Percentiles rank a stretch among this genome's conserved stretches.
Conservation (phyloP, 2,329 filamentous ascomycete species). For the Pyricularia pennisetigena region DNA sequence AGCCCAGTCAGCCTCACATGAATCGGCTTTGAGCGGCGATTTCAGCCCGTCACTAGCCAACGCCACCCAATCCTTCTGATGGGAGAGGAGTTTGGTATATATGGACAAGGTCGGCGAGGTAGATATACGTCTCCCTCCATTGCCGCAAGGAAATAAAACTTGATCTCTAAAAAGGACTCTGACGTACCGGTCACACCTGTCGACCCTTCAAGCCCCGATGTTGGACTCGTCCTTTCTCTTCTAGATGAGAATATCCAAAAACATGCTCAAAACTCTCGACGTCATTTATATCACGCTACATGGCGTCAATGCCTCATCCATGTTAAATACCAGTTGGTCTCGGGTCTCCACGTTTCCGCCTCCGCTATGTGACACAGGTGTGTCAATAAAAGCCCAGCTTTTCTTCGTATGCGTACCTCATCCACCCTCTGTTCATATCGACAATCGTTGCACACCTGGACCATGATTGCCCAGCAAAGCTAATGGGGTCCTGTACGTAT, state of each 20-base stretch:
- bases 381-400: background rate
- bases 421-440: background rate
- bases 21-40: background rate
- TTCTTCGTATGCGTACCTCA: background rate
- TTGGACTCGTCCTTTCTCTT: background rate
- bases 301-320: background rate
- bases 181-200: no score
- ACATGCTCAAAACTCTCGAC: background rate
- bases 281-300: background rate
- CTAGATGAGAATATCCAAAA: background rate
- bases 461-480: background rate
- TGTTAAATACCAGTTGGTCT: background rate
- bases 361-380: background rate
- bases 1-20: background rate
- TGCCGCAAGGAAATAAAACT: background rate
- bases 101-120: background rate
- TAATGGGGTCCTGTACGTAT: background rate
- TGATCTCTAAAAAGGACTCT: no score
- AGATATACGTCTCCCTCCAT: background rate
- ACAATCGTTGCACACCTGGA: background rate
- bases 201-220: background rate
- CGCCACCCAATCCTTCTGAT: background rate
- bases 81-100: background rate
- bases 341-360: background rate
- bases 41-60: background rate